Evolutionary conservation across 2,329 filamentous ascomycete genomes (phyloP).

Genomic region (Arthrobotrys sphaeroides): DNA sequence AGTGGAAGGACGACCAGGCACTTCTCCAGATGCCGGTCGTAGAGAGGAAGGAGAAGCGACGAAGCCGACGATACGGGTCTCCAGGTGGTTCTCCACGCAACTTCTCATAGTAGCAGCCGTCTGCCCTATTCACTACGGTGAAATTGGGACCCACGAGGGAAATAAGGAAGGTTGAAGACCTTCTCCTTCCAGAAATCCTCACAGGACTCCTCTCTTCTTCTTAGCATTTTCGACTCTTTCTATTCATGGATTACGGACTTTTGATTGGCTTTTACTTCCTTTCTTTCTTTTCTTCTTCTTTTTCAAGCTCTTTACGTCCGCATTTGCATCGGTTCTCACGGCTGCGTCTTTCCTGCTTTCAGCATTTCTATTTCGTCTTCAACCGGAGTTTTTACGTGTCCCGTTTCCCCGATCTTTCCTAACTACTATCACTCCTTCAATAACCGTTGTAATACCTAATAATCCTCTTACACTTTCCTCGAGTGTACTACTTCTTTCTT

Average conservation of each 20-base stretch:
- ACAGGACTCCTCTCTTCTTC: neutral
- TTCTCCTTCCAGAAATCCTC: slow-evolving; percentile 5
- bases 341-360: slow-evolving; percentile 41
- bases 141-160: slow-evolving; percentile 1
- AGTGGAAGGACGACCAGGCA: slow-evolving; percentile 68
- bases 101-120: slow-evolving; percentile 31
- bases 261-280: slow-evolving; percentile 26
- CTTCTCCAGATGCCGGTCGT: slow-evolving; percentile 60
- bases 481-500: neutral
- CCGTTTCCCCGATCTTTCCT: slow-evolving; percentile 17
- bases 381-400: slow-evolving; percentile 31
- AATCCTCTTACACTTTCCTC: slow-evolving; percentile 23
- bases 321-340: slow-evolving; percentile 41
- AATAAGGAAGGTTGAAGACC: slow-evolving; percentile 26
- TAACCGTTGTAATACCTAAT: slow-evolving; percentile 54
- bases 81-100: slow-evolving; percentile 37
- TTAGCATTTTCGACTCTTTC: slow-evolving; percentile 19
- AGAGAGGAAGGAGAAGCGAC: slow-evolving; percentile 58
- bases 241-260: slow-evolving; percentile 31
- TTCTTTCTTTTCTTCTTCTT: too few species aligned
- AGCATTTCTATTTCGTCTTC: slow-evolving; percentile 2
- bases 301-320: slow-evolving; percentile 8
- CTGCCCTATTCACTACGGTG: neutral
- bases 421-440: slow-evolving; percentile 31
- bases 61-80: slow-evolving; percentile 48